Evolutionary conservation across 73 alveolate species (phyloP).

Genomic region (Paramecium primaurelia): DNA sequence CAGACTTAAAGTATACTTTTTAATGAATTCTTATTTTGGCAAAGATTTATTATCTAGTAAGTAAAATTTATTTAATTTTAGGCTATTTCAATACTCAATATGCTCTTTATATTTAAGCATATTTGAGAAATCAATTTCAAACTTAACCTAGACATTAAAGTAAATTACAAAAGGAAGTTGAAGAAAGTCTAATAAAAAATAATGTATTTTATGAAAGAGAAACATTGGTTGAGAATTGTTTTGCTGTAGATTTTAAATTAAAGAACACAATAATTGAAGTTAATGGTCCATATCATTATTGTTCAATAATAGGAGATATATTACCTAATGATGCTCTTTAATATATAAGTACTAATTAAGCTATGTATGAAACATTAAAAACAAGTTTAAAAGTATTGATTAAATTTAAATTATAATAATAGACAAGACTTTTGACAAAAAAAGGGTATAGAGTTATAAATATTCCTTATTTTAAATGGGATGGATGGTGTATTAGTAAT

Average conservation of each 20-base stretch:
- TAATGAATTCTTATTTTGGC: background rate
- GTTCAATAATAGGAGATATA: background rate
- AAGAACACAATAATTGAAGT: constrained; percentile 12
- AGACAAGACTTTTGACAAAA: background rate
- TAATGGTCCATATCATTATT: constrained; percentile 41
- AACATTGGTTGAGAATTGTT: background rate
- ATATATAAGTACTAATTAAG: background rate
- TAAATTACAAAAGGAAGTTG: background rate
- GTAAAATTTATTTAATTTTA: background rate
- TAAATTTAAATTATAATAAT: background rate
- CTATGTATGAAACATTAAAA: background rate
- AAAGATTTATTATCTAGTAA: constrained; percentile 14
- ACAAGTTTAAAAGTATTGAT: background rate
- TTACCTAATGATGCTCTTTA: background rate
- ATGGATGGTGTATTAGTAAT: background rate
- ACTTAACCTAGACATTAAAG: background rate
- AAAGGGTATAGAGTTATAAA: constrained; percentile 9
- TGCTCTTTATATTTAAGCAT: background rate
- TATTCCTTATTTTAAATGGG: constrained; percentile 8
- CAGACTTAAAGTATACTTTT: background rate
- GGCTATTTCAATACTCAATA: constrained; percentile 1
- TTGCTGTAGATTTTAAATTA: constrained; percentile 29
- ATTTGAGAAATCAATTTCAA: background rate
- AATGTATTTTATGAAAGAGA: background rate
- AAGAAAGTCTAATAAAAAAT: background rate